Evolutionary conservation across 2,329 filamentous ascomycete genomes (phyloP).

Genomic region (Calonectria crousiana): DNA sequence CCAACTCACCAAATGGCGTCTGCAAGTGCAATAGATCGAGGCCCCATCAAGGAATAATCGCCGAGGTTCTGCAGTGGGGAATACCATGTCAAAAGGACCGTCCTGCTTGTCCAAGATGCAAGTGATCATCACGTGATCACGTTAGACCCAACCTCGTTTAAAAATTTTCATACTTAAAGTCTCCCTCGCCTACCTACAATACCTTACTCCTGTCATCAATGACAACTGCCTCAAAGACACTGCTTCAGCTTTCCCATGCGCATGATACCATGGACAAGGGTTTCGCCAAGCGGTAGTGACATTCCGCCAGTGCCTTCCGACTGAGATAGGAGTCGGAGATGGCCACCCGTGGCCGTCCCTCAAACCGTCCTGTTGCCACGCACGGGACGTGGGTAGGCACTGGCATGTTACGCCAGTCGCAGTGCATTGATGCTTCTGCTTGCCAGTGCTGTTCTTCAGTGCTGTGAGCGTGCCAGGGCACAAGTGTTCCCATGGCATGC

Average conservation of each 20-base stretch:
- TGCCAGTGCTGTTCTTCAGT: neutral
- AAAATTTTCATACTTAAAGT: constrained; percentile 16
- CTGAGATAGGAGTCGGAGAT: constrained; percentile 30
- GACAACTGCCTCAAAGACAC: neutral
- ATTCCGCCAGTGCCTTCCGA: constrained; percentile 19
- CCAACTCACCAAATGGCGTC: neutral
- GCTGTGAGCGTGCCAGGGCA: neutral
- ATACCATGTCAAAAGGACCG: neutral
- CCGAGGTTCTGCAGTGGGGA: neutral
- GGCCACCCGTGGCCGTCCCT: constrained; percentile 2
- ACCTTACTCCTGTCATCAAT: neutral
- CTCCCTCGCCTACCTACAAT: neutral
- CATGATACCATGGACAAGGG: neutral
- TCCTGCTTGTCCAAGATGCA: neutral
- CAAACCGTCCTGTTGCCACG: constrained; percentile 27
- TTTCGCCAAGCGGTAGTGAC: constrained; percentile 11
- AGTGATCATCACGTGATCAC: neutral
- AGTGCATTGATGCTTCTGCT: neutral
- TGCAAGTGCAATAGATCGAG: neutral
- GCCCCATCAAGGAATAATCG: neutral
- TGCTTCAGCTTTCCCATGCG: neutral
- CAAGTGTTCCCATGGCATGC: constrained; percentile 16
- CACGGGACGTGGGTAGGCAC: neutral
- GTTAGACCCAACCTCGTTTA: neutral
- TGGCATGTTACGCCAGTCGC: neutral